These are phyloP conservation scores for Bromus sterilis DNA, from an alignment of 176 grass and related monocot species.

Conservation along the genomic window DNA sequence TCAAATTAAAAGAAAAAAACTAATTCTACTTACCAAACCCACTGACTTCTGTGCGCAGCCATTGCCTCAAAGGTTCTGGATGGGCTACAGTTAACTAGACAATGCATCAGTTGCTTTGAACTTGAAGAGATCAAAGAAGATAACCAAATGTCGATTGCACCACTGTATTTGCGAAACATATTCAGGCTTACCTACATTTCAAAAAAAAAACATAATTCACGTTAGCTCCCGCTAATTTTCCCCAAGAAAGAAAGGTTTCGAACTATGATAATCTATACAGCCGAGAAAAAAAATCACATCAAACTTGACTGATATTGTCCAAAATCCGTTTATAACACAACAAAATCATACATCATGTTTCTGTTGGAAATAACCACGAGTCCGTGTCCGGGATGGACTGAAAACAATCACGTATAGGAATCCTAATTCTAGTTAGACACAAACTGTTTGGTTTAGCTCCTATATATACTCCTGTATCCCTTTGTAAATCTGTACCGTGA, in stretches of 20 bases:
- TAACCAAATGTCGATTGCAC: constrained; percentile 61
- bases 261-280: background rate
- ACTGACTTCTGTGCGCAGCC: constrained; percentile 66
- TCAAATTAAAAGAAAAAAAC: background rate
- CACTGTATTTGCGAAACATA: constrained; percentile 64
- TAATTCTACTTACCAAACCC: constrained; percentile 57
- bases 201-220: background rate
- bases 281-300: too few relatives aligned
- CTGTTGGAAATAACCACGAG: too few relatives aligned
- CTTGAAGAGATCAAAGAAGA: constrained; percentile 21
- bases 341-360: background rate
- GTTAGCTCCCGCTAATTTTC: background rate
- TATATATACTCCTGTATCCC: too few relatives aligned
- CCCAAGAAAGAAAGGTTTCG: background rate
- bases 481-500: too few relatives aligned
- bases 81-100: constrained; percentile 43
- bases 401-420: too few relatives aligned
- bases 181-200: constrained; percentile 48
- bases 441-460: too few relatives aligned
- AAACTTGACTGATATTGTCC: background rate
- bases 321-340: background rate
- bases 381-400: too few relatives aligned
- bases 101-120: constrained; percentile 21
- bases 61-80: constrained; percentile 50
- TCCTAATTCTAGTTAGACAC: too few relatives aligned